Conservation (phyloP, 805 yeast species). For the Starmerella davenportii region DNA sequence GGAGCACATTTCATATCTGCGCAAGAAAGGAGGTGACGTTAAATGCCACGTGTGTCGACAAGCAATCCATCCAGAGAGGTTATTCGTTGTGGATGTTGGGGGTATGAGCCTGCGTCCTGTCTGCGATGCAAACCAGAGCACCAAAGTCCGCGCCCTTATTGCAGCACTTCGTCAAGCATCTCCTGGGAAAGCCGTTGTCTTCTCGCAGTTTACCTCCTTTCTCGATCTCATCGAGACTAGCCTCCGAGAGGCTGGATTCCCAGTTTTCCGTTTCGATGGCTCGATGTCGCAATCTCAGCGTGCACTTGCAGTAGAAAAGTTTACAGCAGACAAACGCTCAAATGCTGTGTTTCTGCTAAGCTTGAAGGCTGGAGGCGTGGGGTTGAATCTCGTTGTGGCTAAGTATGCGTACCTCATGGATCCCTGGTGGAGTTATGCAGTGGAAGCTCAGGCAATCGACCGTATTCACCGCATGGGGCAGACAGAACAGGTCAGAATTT, state of each 20-base stretch:
- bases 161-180: slow-evolving; percentile 28
- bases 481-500: slow-evolving; percentile 46
- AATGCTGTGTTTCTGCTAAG: slow-evolving; percentile 45
- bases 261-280: slow-evolving; percentile 65
- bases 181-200: slow-evolving; percentile 61
- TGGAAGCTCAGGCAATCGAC: slow-evolving; percentile 82
- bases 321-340: slow-evolving; percentile 24
- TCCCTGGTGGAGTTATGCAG: slow-evolving; percentile 94
- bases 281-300: slow-evolving; percentile 50
- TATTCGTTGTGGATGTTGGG: slow-evolving; percentile 28
- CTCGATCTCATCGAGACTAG: slow-evolving; percentile 57
- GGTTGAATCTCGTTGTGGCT: slow-evolving; percentile 71
- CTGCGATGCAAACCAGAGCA: slow-evolving; percentile 21
- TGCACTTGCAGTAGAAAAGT: slow-evolving; percentile 38
- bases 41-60: slow-evolving; percentile 66
- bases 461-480: slow-evolving; percentile 87
- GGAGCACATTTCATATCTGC: slow-evolving; percentile 59
- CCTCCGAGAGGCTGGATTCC: slow-evolving; percentile 33
- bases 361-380: slow-evolving; percentile 88
- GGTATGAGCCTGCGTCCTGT: slow-evolving; percentile 18
- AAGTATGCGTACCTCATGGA: slow-evolving; percentile 79
- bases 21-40: slow-evolving; percentile 24
- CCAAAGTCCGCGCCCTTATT: slow-evolving; percentile 10
- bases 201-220: slow-evolving; percentile 77
- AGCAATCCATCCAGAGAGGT: slow-evolving; percentile 31